These are phyloP conservation scores for Colletotrichum brevisporum DNA, from an alignment of 2,329 filamentous ascomycete genomes.

Conservation along the genomic window DNA sequence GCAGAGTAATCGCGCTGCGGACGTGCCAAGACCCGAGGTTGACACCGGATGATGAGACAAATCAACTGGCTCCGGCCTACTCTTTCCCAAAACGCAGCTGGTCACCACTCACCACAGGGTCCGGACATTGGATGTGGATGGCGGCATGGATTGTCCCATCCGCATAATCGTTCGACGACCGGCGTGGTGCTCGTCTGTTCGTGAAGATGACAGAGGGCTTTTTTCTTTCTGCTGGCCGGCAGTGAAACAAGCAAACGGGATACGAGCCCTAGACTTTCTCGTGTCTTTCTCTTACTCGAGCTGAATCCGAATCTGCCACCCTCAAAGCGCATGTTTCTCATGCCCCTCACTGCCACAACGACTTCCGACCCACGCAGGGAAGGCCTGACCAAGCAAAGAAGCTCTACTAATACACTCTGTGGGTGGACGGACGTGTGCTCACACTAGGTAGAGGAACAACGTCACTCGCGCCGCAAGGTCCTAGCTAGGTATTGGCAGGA, in stretches of 20 bases:
- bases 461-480: not conserved
- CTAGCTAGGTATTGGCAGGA: conserved; percentile 5
- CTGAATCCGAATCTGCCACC: conserved; percentile 37
- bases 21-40: conserved; percentile 18
- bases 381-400: conserved; percentile 5
- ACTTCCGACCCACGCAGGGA: conserved; percentile 22
- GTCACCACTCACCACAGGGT: conserved; percentile 23
- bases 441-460: not conserved
- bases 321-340: conserved; percentile 12
- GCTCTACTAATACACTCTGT: too few relatives aligned
- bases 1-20: not conserved
- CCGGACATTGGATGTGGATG: conserved; percentile 35
- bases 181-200: not conserved
- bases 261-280: conserved; percentile 27
- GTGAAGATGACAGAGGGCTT: conserved; percentile 6
- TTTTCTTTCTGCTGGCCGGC: conserved; percentile 5
- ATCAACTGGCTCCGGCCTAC: conserved; percentile 20
- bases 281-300: conserved; percentile 27
- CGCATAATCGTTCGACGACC: conserved; percentile 17
- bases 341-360: conserved; percentile 19
- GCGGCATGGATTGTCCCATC: conserved; percentile 28
- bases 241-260: conserved; percentile 29
- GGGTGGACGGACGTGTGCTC: too few relatives aligned
- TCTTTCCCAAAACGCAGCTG: conserved; percentile 21
- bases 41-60: conserved; percentile 23